Base-by-base conservation (phyloP, 495 filamentous ascomycete genomes). In the Penicillium taxi region DNA sequence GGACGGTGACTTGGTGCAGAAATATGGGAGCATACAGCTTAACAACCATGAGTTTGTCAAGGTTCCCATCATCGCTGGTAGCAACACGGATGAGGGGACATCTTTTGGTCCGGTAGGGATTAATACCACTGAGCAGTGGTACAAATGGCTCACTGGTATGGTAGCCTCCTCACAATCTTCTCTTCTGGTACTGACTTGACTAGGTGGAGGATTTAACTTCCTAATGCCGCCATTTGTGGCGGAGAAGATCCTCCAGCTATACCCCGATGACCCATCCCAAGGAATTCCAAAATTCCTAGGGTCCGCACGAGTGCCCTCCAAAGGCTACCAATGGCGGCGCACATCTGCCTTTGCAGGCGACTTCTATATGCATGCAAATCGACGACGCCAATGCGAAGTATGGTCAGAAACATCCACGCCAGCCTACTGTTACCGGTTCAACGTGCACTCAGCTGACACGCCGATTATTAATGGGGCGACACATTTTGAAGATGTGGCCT, bases 351-450 rank as follows among this genome's bases (percentile, higher is more conserved):
- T 72, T 35, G 59, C 62, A 6, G 75, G 74, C 4, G 77, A 81
- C 52, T 47, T 63, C 15, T 50, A 54, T 26, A 75, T 81, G 64
- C 72, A 74, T 27, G 73, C 72, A 1, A 67, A 69, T 18, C 69
- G 75, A 2, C 68, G 78, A 7, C 60, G 64, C 20, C 70, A 72
- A 19, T 75, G 72, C 41, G 56, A 75, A 41, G 52, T 65, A 0
- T 81, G 74, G 69, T 48, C 69, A 9, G 56, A 53, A 6, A 46
- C 49, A 11, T 57, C 50, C 0, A 52, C 70, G 1, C 49, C 63
- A 8, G 75, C 77, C 6, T 81, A 75, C 60, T 73, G 73, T 54
- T 81, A 77, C 55, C 73, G 74, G 6, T 82, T 80, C 57, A 74
- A 81, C 48, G 65, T 69, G 22, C 59, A 61, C 25, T 52, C 63